These are phyloP conservation scores for Flaveria linearis DNA, from an alignment of 129 eudicot species.

Conservation along the genomic window DNA sequence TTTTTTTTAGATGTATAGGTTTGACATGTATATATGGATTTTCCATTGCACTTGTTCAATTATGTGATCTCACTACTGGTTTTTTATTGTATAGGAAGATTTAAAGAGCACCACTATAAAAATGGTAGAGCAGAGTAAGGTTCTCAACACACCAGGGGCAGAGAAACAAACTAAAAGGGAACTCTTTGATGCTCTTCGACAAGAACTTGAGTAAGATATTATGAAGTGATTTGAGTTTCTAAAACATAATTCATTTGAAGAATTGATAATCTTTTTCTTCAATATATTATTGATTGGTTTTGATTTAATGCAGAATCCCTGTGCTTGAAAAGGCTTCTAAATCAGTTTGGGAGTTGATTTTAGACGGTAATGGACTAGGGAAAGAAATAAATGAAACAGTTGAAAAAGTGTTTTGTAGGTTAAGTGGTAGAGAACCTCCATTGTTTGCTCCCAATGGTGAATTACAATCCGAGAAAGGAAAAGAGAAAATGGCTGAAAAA, in stretches of 20 bases:
- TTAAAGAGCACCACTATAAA: slow-evolving; percentile 80
- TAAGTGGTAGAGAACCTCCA: slow-evolving; percentile 88
- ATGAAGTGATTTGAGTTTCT: neutral
- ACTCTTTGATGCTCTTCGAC: slow-evolving; percentile 90
- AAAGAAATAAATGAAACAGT: slow-evolving; percentile 94
- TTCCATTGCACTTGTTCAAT: neutral
- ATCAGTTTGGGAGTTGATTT: slow-evolving; percentile 90
- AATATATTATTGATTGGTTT: neutral
- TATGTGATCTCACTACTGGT: neutral
- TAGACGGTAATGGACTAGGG: slow-evolving; percentile 81
- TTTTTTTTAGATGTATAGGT: no score
- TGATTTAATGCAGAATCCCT: slow-evolving; percentile 54
- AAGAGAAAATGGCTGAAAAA: slow-evolving; percentile 38
- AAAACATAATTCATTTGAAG: slow-evolving; percentile 5
- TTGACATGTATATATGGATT: neutral
- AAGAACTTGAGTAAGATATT: slow-evolving; percentile 82
- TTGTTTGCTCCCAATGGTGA: slow-evolving; percentile 56
- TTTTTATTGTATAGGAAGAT: slow-evolving; percentile 61
- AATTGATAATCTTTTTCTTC: neutral
- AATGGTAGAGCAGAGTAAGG: slow-evolving; percentile 98
- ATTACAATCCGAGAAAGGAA: slow-evolving; percentile 44
- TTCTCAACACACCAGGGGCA: slow-evolving; percentile 92
- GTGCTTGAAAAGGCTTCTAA: slow-evolving; percentile 97
- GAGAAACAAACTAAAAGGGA: slow-evolving; percentile 96
- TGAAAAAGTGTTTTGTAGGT: slow-evolving; percentile 75